Conservation (phyloP, 1,284 basidiomycete genomes). For the Ganoderma leucocontextum region DNA sequence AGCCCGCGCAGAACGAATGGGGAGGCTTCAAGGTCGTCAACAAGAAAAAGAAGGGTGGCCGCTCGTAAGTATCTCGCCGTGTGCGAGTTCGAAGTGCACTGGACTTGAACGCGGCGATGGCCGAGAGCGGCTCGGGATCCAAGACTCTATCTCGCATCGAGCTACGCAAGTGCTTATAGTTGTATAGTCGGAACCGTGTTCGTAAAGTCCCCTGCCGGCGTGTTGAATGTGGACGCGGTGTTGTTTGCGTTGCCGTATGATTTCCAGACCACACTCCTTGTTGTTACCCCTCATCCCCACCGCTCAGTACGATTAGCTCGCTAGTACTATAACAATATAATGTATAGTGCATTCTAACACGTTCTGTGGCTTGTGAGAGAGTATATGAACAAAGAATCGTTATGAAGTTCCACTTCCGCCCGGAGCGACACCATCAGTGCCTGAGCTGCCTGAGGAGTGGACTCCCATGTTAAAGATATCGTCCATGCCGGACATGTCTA, state of each 20-base stretch:
- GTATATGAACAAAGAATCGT: background rate
- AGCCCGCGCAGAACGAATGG: slow-evolving; percentile 77
- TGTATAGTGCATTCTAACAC: slow-evolving; percentile 3
- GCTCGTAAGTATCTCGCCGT: slow-evolving; percentile 38
- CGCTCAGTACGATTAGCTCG: slow-evolving; percentile 19
- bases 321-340: slow-evolving; percentile 20
- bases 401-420: slow-evolving; percentile 8
- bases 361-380: background rate
- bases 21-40: slow-evolving; percentile 91
- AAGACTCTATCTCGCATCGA: slow-evolving; percentile 18
- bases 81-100: background rate
- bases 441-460: slow-evolving; percentile 5
- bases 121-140: background rate
- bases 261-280: slow-evolving; percentile 14
- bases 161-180: slow-evolving; percentile 22
- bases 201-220: slow-evolving; percentile 20
- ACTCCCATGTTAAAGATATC: slow-evolving; percentile 34
- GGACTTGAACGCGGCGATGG: background rate
- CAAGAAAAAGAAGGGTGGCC: slow-evolving; percentile 89
- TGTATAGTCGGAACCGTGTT: slow-evolving; percentile 31
- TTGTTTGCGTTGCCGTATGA: slow-evolving; percentile 24
- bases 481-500: slow-evolving; percentile 33
- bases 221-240: slow-evolving; percentile 8
- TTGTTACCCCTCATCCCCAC: slow-evolving; percentile 19
- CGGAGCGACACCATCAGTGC: background rate